phyloP scores from a whole-genome alignment of 257 asterid genomes.

The Penstemon eatonii region DNA sequence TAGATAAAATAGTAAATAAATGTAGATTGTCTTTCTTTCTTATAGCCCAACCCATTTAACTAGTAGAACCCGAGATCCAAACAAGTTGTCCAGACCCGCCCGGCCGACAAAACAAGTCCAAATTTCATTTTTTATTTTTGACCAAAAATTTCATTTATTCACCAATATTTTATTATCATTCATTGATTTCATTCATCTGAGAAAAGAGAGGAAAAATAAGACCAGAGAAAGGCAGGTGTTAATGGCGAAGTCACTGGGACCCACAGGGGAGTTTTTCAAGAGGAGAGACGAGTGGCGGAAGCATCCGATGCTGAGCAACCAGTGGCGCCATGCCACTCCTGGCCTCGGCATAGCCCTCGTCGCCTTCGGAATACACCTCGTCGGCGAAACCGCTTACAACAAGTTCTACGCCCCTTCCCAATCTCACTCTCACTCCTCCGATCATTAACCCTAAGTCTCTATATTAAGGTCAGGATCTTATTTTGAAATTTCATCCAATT shows the following conservation, averaged over 20 bases:
- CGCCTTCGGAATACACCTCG: constrained; percentile 78
- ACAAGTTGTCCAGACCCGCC: too few species aligned
- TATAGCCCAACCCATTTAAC: not conserved
- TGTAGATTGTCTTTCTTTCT: too few species aligned
- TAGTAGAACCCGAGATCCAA: not conserved
- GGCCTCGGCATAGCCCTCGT: constrained; percentile 87
- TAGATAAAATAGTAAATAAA: too few species aligned
- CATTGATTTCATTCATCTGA: constrained; percentile 6
- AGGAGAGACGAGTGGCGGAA: constrained; percentile 93
- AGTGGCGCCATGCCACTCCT: constrained; percentile 91
- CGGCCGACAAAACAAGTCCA: too few species aligned
- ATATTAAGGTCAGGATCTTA: not conserved
- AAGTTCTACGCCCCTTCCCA: constrained; percentile 76
- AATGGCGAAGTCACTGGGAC: constrained; percentile 66
- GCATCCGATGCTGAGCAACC: constrained; percentile 85
- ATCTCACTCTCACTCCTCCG: constrained; percentile 43
- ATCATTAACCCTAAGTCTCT: constrained; percentile 19
- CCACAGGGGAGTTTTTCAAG: constrained; percentile 93
- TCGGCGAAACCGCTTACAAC: constrained; percentile 55
- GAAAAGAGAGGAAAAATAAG: not conserved
- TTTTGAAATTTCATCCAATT: not conserved
- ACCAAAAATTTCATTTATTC: too few species aligned
- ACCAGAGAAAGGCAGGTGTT: constrained; percentile 9
- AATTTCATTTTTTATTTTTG: not conserved
- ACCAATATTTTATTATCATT: not conserved